Base-by-base conservation (phyloP, 495 filamentous ascomycete genomes). In the Aspergillus kassunensis region DNA sequence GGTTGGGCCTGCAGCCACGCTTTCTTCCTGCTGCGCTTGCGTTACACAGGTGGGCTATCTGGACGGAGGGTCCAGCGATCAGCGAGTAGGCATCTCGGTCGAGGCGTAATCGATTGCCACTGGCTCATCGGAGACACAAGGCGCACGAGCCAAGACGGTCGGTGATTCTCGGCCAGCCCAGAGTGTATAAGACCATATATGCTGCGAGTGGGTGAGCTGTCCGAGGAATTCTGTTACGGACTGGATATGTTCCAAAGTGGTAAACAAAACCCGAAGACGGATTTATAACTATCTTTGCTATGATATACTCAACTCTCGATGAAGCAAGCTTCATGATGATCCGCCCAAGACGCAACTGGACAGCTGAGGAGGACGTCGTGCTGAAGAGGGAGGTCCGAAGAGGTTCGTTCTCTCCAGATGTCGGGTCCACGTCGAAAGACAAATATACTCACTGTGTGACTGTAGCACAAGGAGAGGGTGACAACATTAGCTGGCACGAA, bases 401-500 rank as follows among this genome's bases (percentile, higher is more conserved):
- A 34, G 44, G 44, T 46, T 16, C 13, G 44, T 46, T 33, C 2
- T 30, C 13, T 13, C 44, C 4, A 15, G 42, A 3, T 4, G 9
- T 21, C 9, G 23, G 8, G 27, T 24, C 19, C 4, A 16, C n/a
- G n/a, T 12, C 8, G 25, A 4, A 4, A n/a, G 1, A 13, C 18
- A 23, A 19, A 19, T 23, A 35, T 35, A 46, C 44, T 45, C 8
- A 19, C 30, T 12, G 30, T 27, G 3, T 18, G 3, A 7, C 9
- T 46, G 30, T 46, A 46, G 44, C 30, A 46, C 44, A 46, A 35
- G 30, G 9, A 7, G 20, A 35, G 44, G 44, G 44, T 24, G 44
- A 46, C 44, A 46, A 46, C 29, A 33, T 46, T 30, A 46, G 44
- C 35, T 46, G 44, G 44, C 44, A 46, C 19, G 29, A 34, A 7